Base-by-base conservation (phyloP, 108 stramenopile species). In the Fragilaria crotonensis region DNA sequence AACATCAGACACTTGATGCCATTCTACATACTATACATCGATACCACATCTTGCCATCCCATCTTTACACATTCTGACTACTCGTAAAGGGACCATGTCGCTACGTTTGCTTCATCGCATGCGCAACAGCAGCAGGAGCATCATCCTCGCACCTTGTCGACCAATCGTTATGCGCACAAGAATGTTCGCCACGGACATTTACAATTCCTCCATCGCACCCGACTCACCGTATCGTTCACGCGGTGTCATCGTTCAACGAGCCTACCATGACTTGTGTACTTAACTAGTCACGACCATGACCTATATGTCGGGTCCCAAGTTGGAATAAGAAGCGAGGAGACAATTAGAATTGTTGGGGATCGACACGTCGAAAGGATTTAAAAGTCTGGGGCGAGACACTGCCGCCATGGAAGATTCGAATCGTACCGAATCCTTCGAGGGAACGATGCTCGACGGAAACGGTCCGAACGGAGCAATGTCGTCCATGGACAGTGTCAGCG, bases 251-350 rank as follows among this genome's bases (percentile, higher is more conserved):
- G 32, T 87, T 29, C 86, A 82, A 7, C 49, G 54, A 18, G 71
- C 76, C 2, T 73, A 64, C 59, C 67, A 78, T 3, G 73, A 77
- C 11, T 47, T 78, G 1, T 87, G 86, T 45, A 82, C 86, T 0
- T 52, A 65, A 25, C 60, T 60, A 36, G 78, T 87, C 25, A 76
- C 83, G 45, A 84, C 83, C 30, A 87, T 87, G 86, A 71, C 78
- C 0, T 87, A 87, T 54, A 56, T 87, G 32, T 75, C 78, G 4
- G 86, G 86, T 21, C 69, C 72, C 11, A 84, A 84, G 36, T 71
- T 88, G 36, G 87, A 88, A 52, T 80, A 81, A 60, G 83, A 84
- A 60, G 80, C 79, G 25, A 74, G 57, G 25, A 33, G 62, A 29
- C 83, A 80, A 57, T 57, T 88, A 0, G 76, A 56, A 33, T 46